Evolutionary conservation across 1,139 yeast genomes (phyloP), one percentile per base, ranked within the genome.

Genomic region (Tardiomyces depauwii): DNA sequence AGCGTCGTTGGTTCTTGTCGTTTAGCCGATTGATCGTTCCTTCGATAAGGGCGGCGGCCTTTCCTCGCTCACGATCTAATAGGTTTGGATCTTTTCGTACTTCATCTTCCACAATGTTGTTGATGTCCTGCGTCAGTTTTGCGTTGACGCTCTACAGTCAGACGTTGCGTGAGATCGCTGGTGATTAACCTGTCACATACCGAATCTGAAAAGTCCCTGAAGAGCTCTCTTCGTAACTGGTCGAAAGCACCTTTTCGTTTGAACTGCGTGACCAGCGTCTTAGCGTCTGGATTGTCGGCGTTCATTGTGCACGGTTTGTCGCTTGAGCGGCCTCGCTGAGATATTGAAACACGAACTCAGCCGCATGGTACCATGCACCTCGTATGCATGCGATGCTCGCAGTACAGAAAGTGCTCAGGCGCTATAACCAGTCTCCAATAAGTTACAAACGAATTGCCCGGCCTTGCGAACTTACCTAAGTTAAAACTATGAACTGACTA

Each of bases 231-330:
- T 9, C 66, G 50, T 38, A 60, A 44, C 43, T 53, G 54, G 44
- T 63, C 67, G 43, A 63, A 60, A 25, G 54, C 49, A 6, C 67
- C 67, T 14, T 56, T 51, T 12, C 61, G 52, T 44, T 62, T 63
- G 50, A 60, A 61, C 48, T 50, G 55, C 19, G 56, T 52, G 12
- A 56, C 55, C 30, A 56, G 45, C 11, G 36, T 40, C 14, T 16
- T 27, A 7, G 41, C 44, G 84, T 74, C 54, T 80, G 83, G 51
- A 88, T 13, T 23, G 13, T 10, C 12, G 33, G 6, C 25, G 7
- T 21, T 7, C 25, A 21, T 21, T 21, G 7, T 5, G 7, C 25
- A 7, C 25, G 25, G 4, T 5, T 21, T 21, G 25, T 21, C 25
- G 25, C n/a, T n/a, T n/a, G n/a, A n/a, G n/a, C n/a, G n/a, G n/a